Evolutionary conservation across 2,329 filamentous ascomycete genomes (phyloP).

Genomic region (Colletotrichum sojae): DNA sequence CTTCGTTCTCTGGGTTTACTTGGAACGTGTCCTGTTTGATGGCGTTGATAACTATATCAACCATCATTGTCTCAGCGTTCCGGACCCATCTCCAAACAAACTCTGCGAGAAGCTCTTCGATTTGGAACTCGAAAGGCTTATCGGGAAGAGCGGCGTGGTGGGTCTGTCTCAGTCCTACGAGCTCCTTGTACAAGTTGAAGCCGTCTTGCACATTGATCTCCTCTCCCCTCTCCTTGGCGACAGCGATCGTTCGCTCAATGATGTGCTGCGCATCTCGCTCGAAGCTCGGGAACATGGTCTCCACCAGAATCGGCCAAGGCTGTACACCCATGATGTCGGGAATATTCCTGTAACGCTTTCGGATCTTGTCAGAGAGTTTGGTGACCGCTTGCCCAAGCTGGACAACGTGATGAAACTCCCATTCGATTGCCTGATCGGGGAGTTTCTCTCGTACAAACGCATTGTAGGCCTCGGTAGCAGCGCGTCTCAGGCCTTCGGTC

Average conservation of each 20-base stretch:
- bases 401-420: slow-evolving; percentile 93
- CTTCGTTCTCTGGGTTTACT: slow-evolving; percentile 76
- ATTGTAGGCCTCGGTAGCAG: slow-evolving; percentile 85
- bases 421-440: slow-evolving; percentile 83
- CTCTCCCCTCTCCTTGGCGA: slow-evolving; percentile 76
- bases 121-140: slow-evolving; percentile 85
- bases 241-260: slow-evolving; percentile 83
- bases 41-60: slow-evolving; percentile 89
- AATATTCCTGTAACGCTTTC: slow-evolving; percentile 91
- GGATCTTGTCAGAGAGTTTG: slow-evolving; percentile 87
- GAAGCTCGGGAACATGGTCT: slow-evolving; percentile 89
- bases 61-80: slow-evolving; percentile 83
- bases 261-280: slow-evolving; percentile 91
- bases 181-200: slow-evolving; percentile 91
- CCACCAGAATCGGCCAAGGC: slow-evolving; percentile 78
- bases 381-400: slow-evolving; percentile 89
- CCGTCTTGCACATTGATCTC: slow-evolving; percentile 93
- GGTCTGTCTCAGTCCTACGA: slow-evolving; percentile 87
- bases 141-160: slow-evolving; percentile 82
- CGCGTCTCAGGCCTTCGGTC: slow-evolving; percentile 78
- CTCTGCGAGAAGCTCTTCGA: slow-evolving; percentile 87
- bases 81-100: slow-evolving; percentile 98
- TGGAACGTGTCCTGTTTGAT: slow-evolving; percentile 92
- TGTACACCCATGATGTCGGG: slow-evolving; percentile 86
- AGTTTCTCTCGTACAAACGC: slow-evolving; percentile 84